phyloP scores from a whole-genome alignment of 2,329 filamentous ascomycete genomes.

The Pseudocercospora vitis region DNA sequence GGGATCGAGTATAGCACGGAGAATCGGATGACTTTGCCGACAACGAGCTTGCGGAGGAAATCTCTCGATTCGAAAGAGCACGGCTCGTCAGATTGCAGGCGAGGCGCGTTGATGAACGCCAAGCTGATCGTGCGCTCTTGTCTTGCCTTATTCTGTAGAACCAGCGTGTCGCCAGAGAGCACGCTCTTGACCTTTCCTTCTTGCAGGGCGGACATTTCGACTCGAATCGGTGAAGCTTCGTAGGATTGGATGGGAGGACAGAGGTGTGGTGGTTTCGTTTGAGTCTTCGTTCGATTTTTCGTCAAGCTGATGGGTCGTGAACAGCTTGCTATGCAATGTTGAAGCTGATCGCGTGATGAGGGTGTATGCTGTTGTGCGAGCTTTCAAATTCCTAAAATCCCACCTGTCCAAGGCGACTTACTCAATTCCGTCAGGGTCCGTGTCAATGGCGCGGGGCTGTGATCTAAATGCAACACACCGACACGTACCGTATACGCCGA shows the following conservation, averaged over 20 bases:
- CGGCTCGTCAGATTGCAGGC: constrained; percentile 55
- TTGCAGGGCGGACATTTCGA: constrained; percentile 44
- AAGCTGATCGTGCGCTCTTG: constrained; percentile 85
- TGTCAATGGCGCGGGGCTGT: too few relatives aligned
- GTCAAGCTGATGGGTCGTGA: too few relatives aligned
- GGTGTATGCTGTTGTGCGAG: neutral
- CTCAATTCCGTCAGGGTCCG: too few relatives aligned
- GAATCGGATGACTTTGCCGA: constrained; percentile 87
- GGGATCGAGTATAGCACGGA: constrained; percentile 84
- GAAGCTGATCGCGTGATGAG: neutral
- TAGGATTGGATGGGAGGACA: neutral
- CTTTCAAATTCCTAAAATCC: neutral
- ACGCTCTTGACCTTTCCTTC: constrained; percentile 87
- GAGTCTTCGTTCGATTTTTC: too few relatives aligned
- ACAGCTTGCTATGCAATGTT: neutral
- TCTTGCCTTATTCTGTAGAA: constrained; percentile 78
- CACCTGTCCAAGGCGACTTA: too few relatives aligned
- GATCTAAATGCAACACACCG: too few relatives aligned
- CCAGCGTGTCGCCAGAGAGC: constrained; percentile 86
- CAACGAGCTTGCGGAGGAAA: constrained; percentile 76
- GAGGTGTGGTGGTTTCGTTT: neutral
- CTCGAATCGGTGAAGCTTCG: constrained; percentile 9
- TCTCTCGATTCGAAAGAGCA: constrained; percentile 95
- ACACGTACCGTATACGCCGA: too few relatives aligned
- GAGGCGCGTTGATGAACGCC: constrained; percentile 87